phyloP scores from a whole-genome alignment of 306 rosid genomes.

The Bauhinia variegata region DNA sequence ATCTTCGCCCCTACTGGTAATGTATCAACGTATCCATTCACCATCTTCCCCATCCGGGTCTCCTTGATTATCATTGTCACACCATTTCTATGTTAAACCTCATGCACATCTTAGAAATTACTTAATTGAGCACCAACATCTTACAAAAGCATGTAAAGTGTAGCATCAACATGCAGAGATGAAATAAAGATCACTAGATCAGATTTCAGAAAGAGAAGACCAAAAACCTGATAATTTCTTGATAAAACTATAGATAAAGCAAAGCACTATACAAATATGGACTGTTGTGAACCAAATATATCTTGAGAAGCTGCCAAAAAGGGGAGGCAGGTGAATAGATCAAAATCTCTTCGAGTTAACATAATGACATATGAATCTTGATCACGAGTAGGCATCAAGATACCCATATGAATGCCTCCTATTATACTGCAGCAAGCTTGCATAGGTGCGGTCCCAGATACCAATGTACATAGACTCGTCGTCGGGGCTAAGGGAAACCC shows the following conservation, averaged over 20 bases:
- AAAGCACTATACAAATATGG: conserved; percentile 41
- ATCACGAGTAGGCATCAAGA: conserved; percentile 72
- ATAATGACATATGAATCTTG: conserved; percentile 15
- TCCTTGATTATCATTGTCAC: too few species aligned
- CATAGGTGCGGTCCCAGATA: conserved; percentile 80
- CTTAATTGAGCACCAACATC: too few species aligned
- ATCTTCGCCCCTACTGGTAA: too few species aligned
- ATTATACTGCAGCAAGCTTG: conserved; percentile 85
- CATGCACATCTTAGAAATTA: too few species aligned
- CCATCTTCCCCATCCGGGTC: too few species aligned
- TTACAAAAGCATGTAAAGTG: too few species aligned
- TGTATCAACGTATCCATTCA: too few species aligned
- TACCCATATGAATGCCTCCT: conserved; percentile 66
- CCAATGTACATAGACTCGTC: conserved; percentile 82
- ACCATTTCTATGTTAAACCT: too few species aligned
- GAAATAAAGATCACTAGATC: too few species aligned
- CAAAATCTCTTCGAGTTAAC: too few species aligned
- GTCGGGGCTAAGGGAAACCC: conserved; percentile 74
- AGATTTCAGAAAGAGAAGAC: too few species aligned
- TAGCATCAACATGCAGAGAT: too few species aligned
- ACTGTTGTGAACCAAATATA: conserved; percentile 27
- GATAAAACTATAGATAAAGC: neutral
- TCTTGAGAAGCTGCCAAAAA: conserved; percentile 34
- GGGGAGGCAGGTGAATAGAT: neutral
- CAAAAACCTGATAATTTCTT: neutral